A percentile compares a stretch with the other conserved stretches of the same genome.
phyloP scores from a whole-genome alignment of 345 rosid genomes.

The Alliaria petiolata region DNA sequence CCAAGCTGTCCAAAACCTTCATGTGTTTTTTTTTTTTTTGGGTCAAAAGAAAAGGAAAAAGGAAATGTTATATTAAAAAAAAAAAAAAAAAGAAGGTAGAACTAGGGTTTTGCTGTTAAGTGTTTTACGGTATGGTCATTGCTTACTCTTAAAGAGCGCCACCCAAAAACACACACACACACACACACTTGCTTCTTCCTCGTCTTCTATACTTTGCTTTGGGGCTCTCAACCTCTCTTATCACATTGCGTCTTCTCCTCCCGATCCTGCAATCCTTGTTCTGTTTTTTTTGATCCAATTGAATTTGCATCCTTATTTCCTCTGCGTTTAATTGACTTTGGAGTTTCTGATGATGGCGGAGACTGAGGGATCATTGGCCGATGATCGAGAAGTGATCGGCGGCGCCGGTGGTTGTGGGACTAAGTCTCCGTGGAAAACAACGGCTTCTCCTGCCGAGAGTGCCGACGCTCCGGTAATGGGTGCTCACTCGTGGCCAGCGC shows the following conservation, averaged over 20 bases:
- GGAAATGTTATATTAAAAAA: background rate
- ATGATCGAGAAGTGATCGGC: constrained; percentile 29
- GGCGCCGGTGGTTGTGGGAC: constrained; percentile 20
- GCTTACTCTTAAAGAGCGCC: constrained; percentile 20
- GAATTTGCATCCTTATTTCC: background rate
- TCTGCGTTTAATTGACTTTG: background rate
- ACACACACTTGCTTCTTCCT: background rate
- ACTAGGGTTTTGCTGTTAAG: constrained; percentile 25
- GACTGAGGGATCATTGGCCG: constrained; percentile 28
- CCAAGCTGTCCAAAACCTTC: too few relatives aligned
- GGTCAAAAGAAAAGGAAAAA: background rate
- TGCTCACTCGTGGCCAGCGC: constrained; percentile 87
- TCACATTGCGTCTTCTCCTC: constrained; percentile 24
- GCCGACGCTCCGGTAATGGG: constrained; percentile 69
- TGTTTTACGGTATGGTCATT: constrained; percentile 12
- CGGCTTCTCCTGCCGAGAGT: constrained; percentile 29
- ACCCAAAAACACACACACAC: constrained; percentile 24
- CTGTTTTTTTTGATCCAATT: background rate
- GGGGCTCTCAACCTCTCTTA: background rate
- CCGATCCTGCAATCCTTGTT: background rate
- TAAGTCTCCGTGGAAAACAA: constrained; percentile 84
- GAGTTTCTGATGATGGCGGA: constrained; percentile 29
- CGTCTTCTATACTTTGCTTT: background rate
- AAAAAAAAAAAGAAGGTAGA: background rate
- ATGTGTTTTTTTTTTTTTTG: background rate